Evolutionary conservation across 148 eudicot genomes (phyloP), one percentile per base, ranked within the genome.

Genomic region (Hydrangea macrophylla): DNA sequence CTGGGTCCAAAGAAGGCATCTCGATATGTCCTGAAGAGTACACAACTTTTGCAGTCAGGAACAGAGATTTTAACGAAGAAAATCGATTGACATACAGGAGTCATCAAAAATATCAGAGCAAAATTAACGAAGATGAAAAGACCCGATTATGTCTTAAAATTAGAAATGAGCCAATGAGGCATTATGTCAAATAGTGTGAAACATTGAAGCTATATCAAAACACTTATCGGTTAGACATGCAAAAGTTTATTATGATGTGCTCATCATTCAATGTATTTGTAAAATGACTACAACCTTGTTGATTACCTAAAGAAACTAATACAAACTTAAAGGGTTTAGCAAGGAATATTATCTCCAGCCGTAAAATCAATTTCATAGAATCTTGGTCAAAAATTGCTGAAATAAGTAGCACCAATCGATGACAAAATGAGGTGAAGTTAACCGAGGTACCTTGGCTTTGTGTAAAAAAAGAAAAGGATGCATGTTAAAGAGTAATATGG

Each of bases 1-100:
- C 77, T 94, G 99, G 50, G 97, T 90, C 99, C 99, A 94, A 27
- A 94, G 85, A 75, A 94, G 83, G 77, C 99, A 91, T 79, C 97
- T 89, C 25, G 99, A 89, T 80, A 94, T 81, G 80, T 94, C 99
- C 99, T 94, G 86, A 59, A 69, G 17, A 27, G 50, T 67, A 50
- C 51, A 17, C 50, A 62, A 45, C 36, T 23, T 55, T n/a, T 39
- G 39, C 2, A 39, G 40, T 35, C 3, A 59, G 30, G 65, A 30
- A 72, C 15, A 72, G 9, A n/a, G 13, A 58, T 18, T 48, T 1
- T 48, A 17, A 8, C 53, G 8, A 57, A 45, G 40, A 17, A 55
- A 65, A 9, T 18, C 35, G n/a, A 26, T 40, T 10, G 32, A 7
- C 23, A 51, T 10, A 1, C 18, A 55, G 51, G 50, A 36, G 8